Percentiles rank a stretch among this genome's conserved stretches.
phyloP scores from a whole-genome alignment of 345 rosid species.

The Gossypium sturtianum region DNA sequence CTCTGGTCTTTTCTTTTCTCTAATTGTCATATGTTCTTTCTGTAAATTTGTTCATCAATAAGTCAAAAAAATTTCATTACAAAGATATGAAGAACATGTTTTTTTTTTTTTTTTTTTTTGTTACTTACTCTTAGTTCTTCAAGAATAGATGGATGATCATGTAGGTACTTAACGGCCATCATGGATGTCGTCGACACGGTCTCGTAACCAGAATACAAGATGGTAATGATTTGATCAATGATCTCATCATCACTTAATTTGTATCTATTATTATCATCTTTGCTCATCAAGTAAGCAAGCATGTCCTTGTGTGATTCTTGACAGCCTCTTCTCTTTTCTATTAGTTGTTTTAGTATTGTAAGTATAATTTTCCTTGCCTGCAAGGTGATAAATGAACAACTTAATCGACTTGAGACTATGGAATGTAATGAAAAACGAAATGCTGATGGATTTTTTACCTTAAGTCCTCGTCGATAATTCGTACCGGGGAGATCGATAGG shows the following conservation, averaged over 20 bases:
- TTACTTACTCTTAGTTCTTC: conserved; percentile 59
- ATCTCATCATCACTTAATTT: conserved; percentile 53
- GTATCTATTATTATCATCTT: conserved; percentile 37
- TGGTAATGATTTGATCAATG: conserved; percentile 73
- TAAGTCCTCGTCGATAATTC: conserved; percentile 52
- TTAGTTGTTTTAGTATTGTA: conserved; percentile 42
- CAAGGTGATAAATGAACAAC: neutral
- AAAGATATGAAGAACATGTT: neutral
- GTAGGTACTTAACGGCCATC: conserved; percentile 94
- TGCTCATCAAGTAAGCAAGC: conserved; percentile 61
- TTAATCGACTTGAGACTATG: neutral
- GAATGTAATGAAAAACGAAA: neutral
- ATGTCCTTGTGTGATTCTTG: conserved; percentile 46
- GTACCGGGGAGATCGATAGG: conserved; percentile 74
- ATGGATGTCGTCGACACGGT: conserved; percentile 83
- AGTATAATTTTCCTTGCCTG: conserved; percentile 68
- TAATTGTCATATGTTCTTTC: conserved; percentile 74
- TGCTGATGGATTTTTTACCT: conserved; percentile 35
- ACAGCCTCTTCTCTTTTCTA: conserved; percentile 51
- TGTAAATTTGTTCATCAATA: conserved; percentile 13
- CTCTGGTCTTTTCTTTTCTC: conserved; percentile 51
- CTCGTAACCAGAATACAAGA: conserved; percentile 76
- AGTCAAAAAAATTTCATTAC: neutral
- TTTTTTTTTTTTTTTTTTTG: neutral
- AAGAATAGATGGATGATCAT: conserved; percentile 69